A percentile compares a stretch with the other conserved stretches of the same genome.
These are phyloP conservation scores for Casaregolazyma lundiana DNA, from an alignment of 1,139 yeast genomes.

Conservation along the genomic window DNA sequence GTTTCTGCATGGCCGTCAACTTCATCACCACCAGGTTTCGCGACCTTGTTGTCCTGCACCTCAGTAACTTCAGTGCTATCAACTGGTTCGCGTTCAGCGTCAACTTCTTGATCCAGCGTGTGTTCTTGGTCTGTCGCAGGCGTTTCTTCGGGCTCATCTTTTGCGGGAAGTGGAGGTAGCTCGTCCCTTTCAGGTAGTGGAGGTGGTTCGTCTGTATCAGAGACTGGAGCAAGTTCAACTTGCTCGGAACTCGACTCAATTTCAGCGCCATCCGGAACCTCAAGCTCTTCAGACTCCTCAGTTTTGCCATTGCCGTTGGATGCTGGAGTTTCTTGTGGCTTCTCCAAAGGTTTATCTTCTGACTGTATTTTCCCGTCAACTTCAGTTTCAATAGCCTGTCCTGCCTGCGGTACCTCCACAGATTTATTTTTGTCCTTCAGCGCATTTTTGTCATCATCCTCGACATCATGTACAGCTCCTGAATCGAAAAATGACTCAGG, in stretches of 20 bases:
- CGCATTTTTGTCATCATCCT: conserved; percentile 8
- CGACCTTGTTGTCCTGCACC: conserved; percentile 1
- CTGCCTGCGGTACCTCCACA: conserved; percentile 9
- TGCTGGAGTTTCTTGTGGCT: too few species aligned
- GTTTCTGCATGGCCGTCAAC: too few species aligned
- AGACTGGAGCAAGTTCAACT: neutral
- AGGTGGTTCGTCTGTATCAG: neutral
- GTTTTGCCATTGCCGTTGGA: neutral
- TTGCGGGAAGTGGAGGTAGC: too few species aligned
- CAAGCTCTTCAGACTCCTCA: too few species aligned
- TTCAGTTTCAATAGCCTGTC: conserved; percentile 1
- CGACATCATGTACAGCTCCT: conserved; percentile 12
- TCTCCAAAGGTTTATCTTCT: neutral
- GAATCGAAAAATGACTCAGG: conserved; percentile 16
- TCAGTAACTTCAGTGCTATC: conserved; percentile 1
- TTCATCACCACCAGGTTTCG: neutral
- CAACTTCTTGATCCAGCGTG: conserved; percentile 10
- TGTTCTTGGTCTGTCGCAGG: too few species aligned
- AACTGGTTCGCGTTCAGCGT: conserved; percentile 8
- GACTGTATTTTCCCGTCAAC: conserved; percentile 1
- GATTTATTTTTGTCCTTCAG: conserved; percentile 5
- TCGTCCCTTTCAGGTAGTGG: neutral
- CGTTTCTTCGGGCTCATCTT: too few species aligned
- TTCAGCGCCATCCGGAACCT: neutral
- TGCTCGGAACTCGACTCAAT: neutral